Conservation (phyloP, 345 rosid genomes). For the Brassica incana region DNA sequence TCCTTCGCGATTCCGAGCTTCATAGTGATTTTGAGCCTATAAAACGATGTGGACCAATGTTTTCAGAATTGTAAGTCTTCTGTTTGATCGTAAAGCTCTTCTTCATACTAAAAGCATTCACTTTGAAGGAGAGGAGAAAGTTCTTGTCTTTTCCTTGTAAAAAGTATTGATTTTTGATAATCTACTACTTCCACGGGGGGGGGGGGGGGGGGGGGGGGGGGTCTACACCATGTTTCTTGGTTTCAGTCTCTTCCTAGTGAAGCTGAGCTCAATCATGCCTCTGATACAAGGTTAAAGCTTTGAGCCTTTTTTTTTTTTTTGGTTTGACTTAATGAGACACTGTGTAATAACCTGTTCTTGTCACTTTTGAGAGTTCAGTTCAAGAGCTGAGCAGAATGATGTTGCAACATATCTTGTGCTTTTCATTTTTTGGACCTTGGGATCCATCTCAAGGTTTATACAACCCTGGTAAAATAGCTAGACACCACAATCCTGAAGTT, state of each 20-base stretch:
- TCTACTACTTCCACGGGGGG: background rate
- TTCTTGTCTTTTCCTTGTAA: no score
- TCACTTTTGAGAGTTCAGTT: no score
- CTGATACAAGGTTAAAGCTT: no score
- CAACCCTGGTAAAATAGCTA: slow-evolving; percentile 71
- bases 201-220: slow-evolving; percentile 58
- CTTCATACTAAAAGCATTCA: background rate
- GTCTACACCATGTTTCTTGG: slow-evolving; percentile 87
- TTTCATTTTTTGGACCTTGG: slow-evolving; percentile 99
- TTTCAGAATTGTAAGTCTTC: slow-evolving; percentile 63
- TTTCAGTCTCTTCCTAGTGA: slow-evolving; percentile 94
- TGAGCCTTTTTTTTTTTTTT: no score
- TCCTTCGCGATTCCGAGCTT: background rate
- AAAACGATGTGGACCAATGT: slow-evolving; percentile 26
- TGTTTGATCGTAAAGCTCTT: background rate
- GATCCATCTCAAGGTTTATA: slow-evolving; percentile 98
- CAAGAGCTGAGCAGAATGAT: no score
- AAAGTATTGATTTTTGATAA: background rate
- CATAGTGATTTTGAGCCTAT: slow-evolving; percentile 1
- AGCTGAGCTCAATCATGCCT: slow-evolving; percentile 40
- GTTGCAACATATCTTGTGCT: no score
- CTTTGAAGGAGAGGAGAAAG: no score
- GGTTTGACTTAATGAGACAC: no score
- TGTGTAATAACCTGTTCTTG: no score
- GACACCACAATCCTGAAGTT: background rate